Base-by-base conservation (phyloP, 129 eudicot species). In the Chrysanthemum lavandulifolium region DNA sequence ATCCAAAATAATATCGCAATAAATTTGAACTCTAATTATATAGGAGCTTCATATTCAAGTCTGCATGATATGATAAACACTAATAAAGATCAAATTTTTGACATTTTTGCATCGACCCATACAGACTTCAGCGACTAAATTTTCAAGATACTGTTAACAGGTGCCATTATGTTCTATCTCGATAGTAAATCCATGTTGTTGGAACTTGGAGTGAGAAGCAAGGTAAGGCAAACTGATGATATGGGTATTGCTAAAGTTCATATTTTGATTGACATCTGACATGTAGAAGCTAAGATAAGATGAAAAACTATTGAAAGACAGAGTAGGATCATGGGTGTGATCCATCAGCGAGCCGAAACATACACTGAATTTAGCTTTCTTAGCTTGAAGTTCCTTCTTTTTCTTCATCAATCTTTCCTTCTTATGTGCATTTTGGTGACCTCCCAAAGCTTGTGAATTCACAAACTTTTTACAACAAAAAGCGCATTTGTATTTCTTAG, bases 371-470 rank as follows among this genome's bases (percentile, higher is more conserved):
- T 80, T 75, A 47, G 80, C 69, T 57, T 59, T 75, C 61, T 76
- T 75, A 69, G 77, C 81, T 63, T 80, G 73, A 69, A 75, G 16
- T 56, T 80, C 80, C 61, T 48, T 62, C 73, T 47, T 80, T 70
- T 75, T 80, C 69, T 75, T 80, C 77, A 66, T 55, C 72, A 65
- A 0, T 36, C 77, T 80, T 64, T 80, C 85, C 74, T 76, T 81
- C 65, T 76, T 81, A 76, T 81, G 78, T 60, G 81, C 79, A 71
- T 81, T 81, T 49, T 80, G 84, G 69, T 69, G 80, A 63, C 84
- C 84, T 75, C 84, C 84, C 15, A 80, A 31, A 47, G 84, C 84
- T 50, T 80, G 81, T 18, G 78, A 80, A 64, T 56, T 80, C 77
- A 65, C 7, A 75, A 80, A 80, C 76, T 64, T 80, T 69, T 80